Evolutionary conservation across 208 protist genomes (phyloP).

Genomic region (Leptomonas pyrrhocoris): DNA sequence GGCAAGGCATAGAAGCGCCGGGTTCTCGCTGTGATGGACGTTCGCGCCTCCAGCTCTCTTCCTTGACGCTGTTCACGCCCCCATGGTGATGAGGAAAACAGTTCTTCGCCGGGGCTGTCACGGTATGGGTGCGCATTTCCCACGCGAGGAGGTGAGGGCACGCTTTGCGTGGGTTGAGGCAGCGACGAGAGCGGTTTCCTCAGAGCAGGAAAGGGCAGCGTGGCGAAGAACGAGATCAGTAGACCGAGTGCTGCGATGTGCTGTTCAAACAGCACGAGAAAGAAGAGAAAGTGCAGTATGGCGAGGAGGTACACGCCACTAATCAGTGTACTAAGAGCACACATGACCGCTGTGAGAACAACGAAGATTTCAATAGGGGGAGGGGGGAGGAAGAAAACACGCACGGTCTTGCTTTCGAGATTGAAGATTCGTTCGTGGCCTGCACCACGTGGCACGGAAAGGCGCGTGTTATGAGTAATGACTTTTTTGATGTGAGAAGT

Average conservation of each 20-base stretch:
- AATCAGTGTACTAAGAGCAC: conserved; percentile 13
- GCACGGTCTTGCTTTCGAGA: neutral
- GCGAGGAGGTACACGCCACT: conserved; percentile 43
- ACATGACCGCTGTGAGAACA: neutral
- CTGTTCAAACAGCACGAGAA: conserved; percentile 24
- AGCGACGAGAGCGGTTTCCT: neutral
- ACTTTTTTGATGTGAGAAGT: too few species aligned
- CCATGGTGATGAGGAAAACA: neutral
- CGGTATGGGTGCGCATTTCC: neutral
- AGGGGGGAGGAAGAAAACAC: conserved; percentile 3
- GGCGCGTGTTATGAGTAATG: too few species aligned
- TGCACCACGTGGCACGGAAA: too few species aligned
- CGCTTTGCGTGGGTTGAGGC: neutral
- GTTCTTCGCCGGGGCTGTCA: neutral
- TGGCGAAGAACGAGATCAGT: conserved; percentile 7
- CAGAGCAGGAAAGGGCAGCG: neutral
- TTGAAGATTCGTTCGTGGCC: too few species aligned
- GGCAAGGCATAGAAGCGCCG: neutral
- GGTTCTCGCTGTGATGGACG: neutral
- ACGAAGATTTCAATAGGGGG: too few species aligned
- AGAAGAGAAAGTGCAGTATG: conserved; percentile 40
- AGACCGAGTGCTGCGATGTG: conserved; percentile 18
- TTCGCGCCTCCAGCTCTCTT: neutral
- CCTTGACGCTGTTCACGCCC: neutral
- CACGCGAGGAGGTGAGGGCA: neutral